phyloP scores from a whole-genome alignment of 495 filamentous ascomycete species.

The Cairneyella variabilis region DNA sequence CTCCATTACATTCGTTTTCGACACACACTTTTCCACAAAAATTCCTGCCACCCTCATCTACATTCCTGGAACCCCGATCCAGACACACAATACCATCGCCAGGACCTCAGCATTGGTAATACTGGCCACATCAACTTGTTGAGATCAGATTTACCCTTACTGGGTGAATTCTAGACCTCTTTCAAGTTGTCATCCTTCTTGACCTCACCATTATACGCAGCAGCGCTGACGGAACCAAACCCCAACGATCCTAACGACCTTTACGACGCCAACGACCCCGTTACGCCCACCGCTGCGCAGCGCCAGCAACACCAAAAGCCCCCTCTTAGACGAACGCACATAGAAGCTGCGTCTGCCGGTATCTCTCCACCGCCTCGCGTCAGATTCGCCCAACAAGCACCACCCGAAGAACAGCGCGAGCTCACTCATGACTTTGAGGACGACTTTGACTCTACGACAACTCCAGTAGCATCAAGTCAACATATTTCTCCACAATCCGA shows the following conservation, averaged over 20 bases:
- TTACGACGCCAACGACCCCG: slow-evolving; percentile 27
- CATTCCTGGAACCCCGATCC: background rate
- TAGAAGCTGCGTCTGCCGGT: slow-evolving; percentile 26
- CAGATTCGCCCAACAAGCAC: slow-evolving; percentile 10
- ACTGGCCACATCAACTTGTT: slow-evolving; percentile 4
- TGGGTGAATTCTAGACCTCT: slow-evolving; percentile 8
- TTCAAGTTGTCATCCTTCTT: slow-evolving; percentile 23
- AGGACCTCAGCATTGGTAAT: background rate
- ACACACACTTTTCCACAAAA: slow-evolving; percentile 7
- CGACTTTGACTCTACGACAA: slow-evolving; percentile 20
- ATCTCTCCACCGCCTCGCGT: slow-evolving; percentile 21
- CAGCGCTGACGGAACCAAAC: slow-evolving; percentile 24
- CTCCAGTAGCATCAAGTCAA: slow-evolving; percentile 17
- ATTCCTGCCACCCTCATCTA: background rate
- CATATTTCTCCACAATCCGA: slow-evolving; percentile 12
- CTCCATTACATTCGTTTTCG: slow-evolving; percentile 1
- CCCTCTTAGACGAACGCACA: slow-evolving; percentile 24
- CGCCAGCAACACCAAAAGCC: slow-evolving; percentile 23
- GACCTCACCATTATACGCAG: slow-evolving; percentile 8
- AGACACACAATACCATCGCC: slow-evolving; percentile 4
- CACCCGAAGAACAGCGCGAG: background rate
- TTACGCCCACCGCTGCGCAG: slow-evolving; percentile 21
- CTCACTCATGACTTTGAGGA: slow-evolving; percentile 25
- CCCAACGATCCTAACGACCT: slow-evolving; percentile 22
- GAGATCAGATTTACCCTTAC: background rate